Evolutionary conservation across 441 rosid species (phyloP).

Genomic region (Pelargonium cotyledonis): DNA sequence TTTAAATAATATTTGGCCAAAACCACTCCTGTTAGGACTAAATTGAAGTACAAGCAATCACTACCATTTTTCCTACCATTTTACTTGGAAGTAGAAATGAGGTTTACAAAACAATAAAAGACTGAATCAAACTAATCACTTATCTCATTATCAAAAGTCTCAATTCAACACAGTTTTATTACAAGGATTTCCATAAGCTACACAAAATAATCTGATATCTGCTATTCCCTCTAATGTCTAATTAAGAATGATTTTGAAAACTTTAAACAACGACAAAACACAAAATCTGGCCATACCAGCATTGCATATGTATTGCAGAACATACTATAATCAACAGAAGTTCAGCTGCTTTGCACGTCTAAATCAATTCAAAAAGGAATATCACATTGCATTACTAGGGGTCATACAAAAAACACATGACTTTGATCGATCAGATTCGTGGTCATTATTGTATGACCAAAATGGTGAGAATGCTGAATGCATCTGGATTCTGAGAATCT

Average conservation of each 20-base stretch:
- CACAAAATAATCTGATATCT: neutral
- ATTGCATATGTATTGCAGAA: too few relatives aligned
- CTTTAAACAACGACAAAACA: neutral
- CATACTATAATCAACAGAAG: too few relatives aligned
- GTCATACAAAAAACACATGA: neutral
- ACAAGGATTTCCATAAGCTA: neutral
- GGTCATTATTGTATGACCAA: neutral
- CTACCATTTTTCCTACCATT: neutral
- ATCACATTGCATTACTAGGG: neutral
- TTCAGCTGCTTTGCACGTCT: too few relatives aligned
- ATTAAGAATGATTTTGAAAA: neutral
- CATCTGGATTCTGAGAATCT: neutral
- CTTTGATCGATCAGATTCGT: neutral
- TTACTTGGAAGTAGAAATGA: neutral
- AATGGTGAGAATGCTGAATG: neutral
- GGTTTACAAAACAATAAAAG: neutral
- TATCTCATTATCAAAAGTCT: neutral
- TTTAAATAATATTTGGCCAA: too few relatives aligned
- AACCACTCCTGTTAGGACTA: neutral
- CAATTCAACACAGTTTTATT: neutral
- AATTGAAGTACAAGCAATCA: neutral
- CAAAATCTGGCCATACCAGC: neutral
- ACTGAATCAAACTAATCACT: neutral
- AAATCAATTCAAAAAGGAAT: too few relatives aligned
- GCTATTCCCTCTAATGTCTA: neutral